Evolutionary conservation across 1,139 yeast genomes (phyloP), one percentile per base, ranked within the genome.

Genomic region (Protomyces arabidopsidicola): DNA sequence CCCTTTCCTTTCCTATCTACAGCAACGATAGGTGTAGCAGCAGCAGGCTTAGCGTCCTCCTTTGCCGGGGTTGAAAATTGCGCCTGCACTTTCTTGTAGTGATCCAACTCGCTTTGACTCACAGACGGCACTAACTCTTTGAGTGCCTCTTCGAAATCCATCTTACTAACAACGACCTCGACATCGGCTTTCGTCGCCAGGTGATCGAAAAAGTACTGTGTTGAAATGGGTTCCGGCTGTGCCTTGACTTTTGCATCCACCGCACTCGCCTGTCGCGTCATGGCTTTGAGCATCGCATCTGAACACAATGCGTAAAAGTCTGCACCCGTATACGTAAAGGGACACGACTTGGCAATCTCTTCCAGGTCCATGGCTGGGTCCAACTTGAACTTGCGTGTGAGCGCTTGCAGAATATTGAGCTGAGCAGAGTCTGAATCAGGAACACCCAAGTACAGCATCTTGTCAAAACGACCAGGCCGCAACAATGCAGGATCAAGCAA

Each of bases 391-490:
- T 91, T 91, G 68, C 98, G 79, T 0, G 98, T 90, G 64, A 93
- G 80, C 0, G 98, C 98, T 70, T 86, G 86, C 67, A 93, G 77
- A 67, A 93, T 90, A 70, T 89, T 90, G 63, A 83, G 79, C 76
- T 93, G 98, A 72, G 91, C 90, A 5, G 86, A 93, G 72, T 89
- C 84, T 0, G 97, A 89, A 71, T 93, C 97, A 0, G 96, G 84
- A 51, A 93, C 90, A 24, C 98, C 98, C 68, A 93, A 78, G 71
- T 93, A 93, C 64, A 93, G 79, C 93, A 93, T 84, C 74, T 90
- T 93, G 74, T 93, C 98, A 73, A 93, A 93, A 56, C 98, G 80
- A 2, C 98, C 98, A 0, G 98, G 98, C 73, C 98, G 83, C 66
- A 93, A 77, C 61, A 93, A 79, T 0, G 98, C 98, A 72, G 91